Evolutionary conservation across 257 asterid species (phyloP), one percentile per base, ranked within the genome.

Genomic region (Scutellaria baicalensis): DNA sequence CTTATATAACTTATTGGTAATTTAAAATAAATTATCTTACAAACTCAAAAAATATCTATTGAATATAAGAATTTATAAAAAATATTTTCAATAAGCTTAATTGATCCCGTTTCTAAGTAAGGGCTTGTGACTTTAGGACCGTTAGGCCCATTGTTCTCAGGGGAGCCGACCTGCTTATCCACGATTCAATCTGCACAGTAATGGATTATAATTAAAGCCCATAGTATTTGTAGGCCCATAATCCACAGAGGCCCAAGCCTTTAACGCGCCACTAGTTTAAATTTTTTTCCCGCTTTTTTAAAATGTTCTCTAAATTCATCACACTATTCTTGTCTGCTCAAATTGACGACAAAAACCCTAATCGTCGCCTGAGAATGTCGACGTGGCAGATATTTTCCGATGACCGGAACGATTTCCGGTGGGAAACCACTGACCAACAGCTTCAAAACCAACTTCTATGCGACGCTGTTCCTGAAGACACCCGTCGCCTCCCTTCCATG

Each of bases 401-500:
- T 50, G 77, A 75, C 76, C 85, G 81, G 49, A 84, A 69, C 70
- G 73, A 57, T 40, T 91, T 77, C 81, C 92, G 93, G 69, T 91
- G 96, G 94, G 84, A 83, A 73, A 48, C 54, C 3, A 56, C 84
- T 42, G 83, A 82, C 35, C 78, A 74, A 42, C 75, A 74, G 67
- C 80, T 70, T 9, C 70, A 55, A 23, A 44, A 21, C 35, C 80
- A 68, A 21, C 79, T 76, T 60, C 35, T 80, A 3, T 50, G 54
- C 69, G 70, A 70, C 33, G 57, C 69, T 71, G 78, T 42, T 68
- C 59, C 77, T 70, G 84, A 63, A 9, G 79, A 57, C 40, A 27
- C 83, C 64, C 76, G 63, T 52, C 92, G 83, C 68, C 88, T 94
- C 52, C 97, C 97, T 64, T 89, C 97, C 38, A 88, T 94, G 91